phyloP scores from a whole-genome alignment of 2,329 filamentous ascomycete genomes.

The Exophiala dermatitidis region DNA sequence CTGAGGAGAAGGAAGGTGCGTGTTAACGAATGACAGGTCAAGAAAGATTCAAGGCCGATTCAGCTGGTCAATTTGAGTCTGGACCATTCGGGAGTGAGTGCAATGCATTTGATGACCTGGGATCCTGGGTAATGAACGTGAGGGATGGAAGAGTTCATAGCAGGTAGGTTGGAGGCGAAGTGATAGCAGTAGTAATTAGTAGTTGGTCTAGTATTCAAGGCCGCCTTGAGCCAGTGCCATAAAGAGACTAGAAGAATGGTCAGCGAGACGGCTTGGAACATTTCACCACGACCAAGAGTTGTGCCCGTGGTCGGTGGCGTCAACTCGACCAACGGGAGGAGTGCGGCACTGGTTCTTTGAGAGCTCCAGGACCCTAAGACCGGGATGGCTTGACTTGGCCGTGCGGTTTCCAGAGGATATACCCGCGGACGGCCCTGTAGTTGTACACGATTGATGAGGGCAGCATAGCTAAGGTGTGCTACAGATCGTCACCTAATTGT shows the following conservation, averaged over 20 bases:
- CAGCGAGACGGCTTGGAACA: constrained; percentile 3
- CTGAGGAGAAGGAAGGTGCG: not conserved
- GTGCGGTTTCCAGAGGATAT: not conserved
- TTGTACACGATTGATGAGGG: not conserved
- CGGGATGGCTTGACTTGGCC: not conserved
- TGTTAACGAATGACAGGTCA: constrained; percentile 13
- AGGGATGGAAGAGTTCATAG: constrained; percentile 2
- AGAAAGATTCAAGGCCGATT: constrained; percentile 7
- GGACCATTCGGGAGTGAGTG: not conserved
- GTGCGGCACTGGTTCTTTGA: not conserved
- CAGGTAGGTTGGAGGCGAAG: constrained; percentile 3
- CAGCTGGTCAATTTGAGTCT: constrained; percentile 5
- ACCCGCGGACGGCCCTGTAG: not conserved
- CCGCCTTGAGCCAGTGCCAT: not conserved
- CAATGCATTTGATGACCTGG: constrained; percentile 1
- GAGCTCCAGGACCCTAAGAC: not conserved
- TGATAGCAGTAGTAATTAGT: not conserved
- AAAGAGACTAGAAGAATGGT: not conserved
- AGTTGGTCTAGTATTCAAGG: not conserved
- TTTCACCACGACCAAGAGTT: not conserved
- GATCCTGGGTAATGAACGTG: constrained; percentile 13
- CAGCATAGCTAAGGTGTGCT: not conserved
- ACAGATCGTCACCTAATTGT: not conserved
- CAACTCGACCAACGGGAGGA: not conserved
- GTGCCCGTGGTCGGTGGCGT: constrained; percentile 10